A percentile compares a stretch with the other conserved stretches of the same genome.
Conservation (phyloP, 176 grass and related monocot genomes). For the Stipa capillata region DNA sequence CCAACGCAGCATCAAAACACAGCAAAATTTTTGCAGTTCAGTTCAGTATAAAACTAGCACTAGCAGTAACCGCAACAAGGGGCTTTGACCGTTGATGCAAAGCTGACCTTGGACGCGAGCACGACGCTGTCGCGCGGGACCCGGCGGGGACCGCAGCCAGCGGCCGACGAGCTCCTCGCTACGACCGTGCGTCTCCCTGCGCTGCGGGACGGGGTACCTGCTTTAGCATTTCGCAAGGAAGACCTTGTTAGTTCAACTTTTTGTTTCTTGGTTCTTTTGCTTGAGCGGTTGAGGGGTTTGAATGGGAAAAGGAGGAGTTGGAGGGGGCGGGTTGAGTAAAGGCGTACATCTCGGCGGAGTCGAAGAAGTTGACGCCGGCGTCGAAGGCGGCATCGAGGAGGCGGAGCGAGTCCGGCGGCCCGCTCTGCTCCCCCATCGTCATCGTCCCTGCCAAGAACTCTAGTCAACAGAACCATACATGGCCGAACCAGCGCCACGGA, state of each 20-base stretch:
- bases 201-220: conserved; percentile 80
- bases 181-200: conserved; percentile 51
- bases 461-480: background rate
- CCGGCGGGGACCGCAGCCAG: conserved; percentile 51
- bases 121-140: conserved; percentile 47
- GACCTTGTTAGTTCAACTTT: no score
- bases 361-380: conserved; percentile 85
- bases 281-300: no score
- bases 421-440: conserved; percentile 88
- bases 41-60: no score
- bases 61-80: background rate
- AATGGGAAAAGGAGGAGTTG: background rate
- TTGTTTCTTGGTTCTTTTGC: background rate
- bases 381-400: conserved; percentile 85
- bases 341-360: conserved; percentile 71
- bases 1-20: background rate
- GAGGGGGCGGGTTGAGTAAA: background rate
- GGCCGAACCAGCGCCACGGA: background rate
- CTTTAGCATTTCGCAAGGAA: no score
- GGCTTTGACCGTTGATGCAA: background rate
- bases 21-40: background rate
- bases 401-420: conserved; percentile 42
- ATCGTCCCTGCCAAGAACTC: conserved; percentile 52
- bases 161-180: conserved; percentile 74
- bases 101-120: conserved; percentile 65